Conservation (phyloP, 805 yeast genomes). For the Wickerhamomyces canadensis region DNA sequence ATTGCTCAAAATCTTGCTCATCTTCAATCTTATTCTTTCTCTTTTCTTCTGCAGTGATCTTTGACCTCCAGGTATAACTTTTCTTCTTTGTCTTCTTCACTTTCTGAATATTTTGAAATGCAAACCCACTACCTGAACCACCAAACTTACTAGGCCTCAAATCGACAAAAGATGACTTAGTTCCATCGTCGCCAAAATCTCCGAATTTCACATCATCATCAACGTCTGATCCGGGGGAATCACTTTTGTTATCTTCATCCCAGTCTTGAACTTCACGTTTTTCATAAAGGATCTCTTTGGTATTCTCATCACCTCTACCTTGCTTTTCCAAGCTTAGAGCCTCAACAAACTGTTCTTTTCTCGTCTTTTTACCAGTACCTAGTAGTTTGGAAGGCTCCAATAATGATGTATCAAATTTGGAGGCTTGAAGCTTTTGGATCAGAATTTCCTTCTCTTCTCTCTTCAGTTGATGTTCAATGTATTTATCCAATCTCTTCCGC, state of each 20-base stretch:
- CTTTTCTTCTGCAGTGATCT: constrained; percentile 41
- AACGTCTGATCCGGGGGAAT: constrained; percentile 15
- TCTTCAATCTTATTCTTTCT: constrained; percentile 46
- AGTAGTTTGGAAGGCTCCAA: constrained; percentile 70
- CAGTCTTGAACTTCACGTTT: constrained; percentile 59
- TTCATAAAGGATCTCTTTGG: constrained; percentile 63
- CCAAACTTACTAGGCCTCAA: constrained; percentile 58
- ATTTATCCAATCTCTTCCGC: constrained; percentile 79
- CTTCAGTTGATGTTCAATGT: constrained; percentile 83
- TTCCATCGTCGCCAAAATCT: constrained; percentile 6
- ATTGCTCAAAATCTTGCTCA: constrained; percentile 51
- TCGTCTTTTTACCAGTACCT: constrained; percentile 70
- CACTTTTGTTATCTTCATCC: constrained; percentile 33
- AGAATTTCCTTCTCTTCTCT: constrained; percentile 82
- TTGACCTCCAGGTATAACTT: constrained; percentile 71
- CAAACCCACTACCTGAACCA: constrained; percentile 66
- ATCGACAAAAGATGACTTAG: constrained; percentile 54
- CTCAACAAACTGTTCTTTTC: constrained; percentile 63
- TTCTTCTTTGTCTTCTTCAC: constrained; percentile 40
- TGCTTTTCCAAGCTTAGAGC: constrained; percentile 67
- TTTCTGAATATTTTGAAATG: constrained; percentile 51
- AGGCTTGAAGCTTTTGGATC: constrained; percentile 61
- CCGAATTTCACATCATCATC: constrained; percentile 23
- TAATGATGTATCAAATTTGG: constrained; percentile 60
- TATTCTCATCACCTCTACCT: constrained; percentile 62